Evolutionary conservation across 2,329 filamentous ascomycete species (phyloP).

Genomic region (Alternaria postmessia): DNA sequence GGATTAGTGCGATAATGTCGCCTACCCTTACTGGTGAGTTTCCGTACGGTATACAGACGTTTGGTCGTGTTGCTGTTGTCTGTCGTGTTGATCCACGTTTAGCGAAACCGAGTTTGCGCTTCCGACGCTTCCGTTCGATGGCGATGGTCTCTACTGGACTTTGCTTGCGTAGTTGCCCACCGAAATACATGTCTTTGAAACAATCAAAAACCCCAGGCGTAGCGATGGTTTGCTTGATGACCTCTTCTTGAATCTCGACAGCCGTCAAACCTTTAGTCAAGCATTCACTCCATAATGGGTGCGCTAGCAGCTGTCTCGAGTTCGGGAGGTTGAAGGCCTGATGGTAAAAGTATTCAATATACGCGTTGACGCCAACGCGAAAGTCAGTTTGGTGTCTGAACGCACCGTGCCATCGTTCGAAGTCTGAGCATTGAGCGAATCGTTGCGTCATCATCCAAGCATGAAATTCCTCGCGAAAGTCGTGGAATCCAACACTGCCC

Average conservation of each 20-base stretch:
- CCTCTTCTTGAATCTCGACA: slow-evolving; percentile 27
- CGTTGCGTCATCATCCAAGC: slow-evolving; percentile 64
- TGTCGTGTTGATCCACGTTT: slow-evolving; percentile 4
- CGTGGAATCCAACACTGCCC: slow-evolving; percentile 57
- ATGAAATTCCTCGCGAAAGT: slow-evolving; percentile 66
- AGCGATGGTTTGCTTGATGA: slow-evolving; percentile 64
- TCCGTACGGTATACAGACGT: slow-evolving; percentile 10
- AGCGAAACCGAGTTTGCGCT: slow-evolving; percentile 26
- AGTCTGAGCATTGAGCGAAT: slow-evolving; percentile 55
- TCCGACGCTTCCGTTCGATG: slow-evolving; percentile 20
- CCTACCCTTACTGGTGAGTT: slow-evolving; percentile 49
- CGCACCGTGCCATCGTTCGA: slow-evolving; percentile 63
- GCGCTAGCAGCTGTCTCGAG: slow-evolving; percentile 38
- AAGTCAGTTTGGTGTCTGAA: slow-evolving; percentile 65
- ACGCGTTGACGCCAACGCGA: slow-evolving; percentile 65
- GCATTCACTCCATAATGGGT: slow-evolving; percentile 65
- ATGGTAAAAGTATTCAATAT: slow-evolving; percentile 70
- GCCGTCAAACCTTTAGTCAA: slow-evolving; percentile 14
- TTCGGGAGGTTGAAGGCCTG: slow-evolving; percentile 65
- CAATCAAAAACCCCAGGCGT: slow-evolving; percentile 72
- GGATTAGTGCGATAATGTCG: slow-evolving; percentile 59
- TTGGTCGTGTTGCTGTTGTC: not conserved
- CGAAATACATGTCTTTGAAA: slow-evolving; percentile 71
- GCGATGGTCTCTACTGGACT: slow-evolving; percentile 16
- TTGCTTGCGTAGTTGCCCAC: slow-evolving; percentile 56